Percentiles rank a stretch among this genome's conserved stretches.
Evolutionary conservation across 2,329 filamentous ascomycete genomes (phyloP).

Genomic region (Botrytis tulipae): DNA sequence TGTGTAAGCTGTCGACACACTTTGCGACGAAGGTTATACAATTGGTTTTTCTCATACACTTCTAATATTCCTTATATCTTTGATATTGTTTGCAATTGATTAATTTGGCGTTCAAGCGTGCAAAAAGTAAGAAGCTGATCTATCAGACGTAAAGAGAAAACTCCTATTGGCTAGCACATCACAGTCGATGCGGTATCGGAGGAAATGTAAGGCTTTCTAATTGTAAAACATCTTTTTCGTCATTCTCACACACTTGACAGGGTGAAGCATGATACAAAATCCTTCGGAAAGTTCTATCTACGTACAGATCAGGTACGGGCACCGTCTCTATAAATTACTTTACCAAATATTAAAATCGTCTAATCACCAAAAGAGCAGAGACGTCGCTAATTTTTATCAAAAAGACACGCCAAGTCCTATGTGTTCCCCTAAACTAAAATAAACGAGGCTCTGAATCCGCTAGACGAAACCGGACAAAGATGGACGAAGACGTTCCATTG

Average conservation of each 20-base stretch:
- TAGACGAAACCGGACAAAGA: neutral
- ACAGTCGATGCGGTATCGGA: neutral
- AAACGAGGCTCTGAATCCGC: neutral
- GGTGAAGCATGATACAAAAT: neutral
- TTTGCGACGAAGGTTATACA: neutral
- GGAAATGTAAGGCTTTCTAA: neutral
- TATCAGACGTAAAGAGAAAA: neutral
- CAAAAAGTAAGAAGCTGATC: neutral
- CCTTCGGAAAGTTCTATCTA: neutral
- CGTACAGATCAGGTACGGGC: neutral
- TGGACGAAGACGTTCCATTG: neutral
- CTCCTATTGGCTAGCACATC: neutral
- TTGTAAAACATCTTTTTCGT: neutral
- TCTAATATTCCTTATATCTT: neutral
- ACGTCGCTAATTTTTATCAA: neutral
- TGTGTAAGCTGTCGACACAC: neutral
- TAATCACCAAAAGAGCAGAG: neutral
- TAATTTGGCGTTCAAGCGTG: neutral
- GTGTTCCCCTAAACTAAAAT: neutral
- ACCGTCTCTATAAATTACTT: neutral
- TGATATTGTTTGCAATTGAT: neutral
- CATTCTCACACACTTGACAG: neutral
- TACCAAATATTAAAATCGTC: neutral
- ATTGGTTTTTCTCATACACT: neutral
- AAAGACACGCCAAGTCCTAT: neutral